Percentiles rank a stretch among this genome's conserved stretches.
phyloP scores from a whole-genome alignment of 371 early-diverging fungal species.

The Circinella umbellata region DNA sequence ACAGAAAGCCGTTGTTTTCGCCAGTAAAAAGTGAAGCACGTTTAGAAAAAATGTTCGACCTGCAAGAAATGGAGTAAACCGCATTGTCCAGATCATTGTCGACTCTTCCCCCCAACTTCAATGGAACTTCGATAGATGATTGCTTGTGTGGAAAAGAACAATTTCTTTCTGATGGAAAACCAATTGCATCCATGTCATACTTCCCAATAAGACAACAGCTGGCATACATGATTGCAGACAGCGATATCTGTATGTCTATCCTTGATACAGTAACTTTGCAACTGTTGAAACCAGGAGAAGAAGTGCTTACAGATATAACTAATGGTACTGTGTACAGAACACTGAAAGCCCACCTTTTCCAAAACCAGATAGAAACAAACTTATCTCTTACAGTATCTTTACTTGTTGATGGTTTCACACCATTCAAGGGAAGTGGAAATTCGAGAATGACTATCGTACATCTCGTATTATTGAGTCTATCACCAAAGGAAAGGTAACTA shows the following conservation, averaged over 20 bases:
- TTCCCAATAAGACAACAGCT: not conserved
- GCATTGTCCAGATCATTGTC: not conserved
- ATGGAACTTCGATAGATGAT: not conserved
- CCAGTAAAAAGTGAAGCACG: not conserved
- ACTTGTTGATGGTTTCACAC: slow-evolving; percentile 12
- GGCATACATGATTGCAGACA: not conserved
- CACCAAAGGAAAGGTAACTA: slow-evolving; percentile 6
- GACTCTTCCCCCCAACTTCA: not conserved
- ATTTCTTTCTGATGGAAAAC: not conserved
- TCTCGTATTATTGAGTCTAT: slow-evolving; percentile 3
- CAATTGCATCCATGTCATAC: not conserved
- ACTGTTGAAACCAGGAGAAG: not conserved
- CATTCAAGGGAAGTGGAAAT: not conserved
- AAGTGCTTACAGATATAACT: not conserved
- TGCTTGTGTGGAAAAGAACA: not conserved
- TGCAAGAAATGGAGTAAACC: not conserved
- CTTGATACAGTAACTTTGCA: too few species aligned
- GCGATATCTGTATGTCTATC: not conserved
- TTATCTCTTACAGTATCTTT: not conserved
- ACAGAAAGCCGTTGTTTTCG: not conserved
- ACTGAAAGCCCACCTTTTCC: not conserved
- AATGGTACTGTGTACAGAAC: not conserved
- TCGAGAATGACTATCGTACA: slow-evolving; percentile 4
- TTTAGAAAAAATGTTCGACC: not conserved
- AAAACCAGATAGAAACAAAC: not conserved